Base-by-base conservation (phyloP, 2,329 filamentous ascomycete species). In the Xylariaceae sp. region DNA sequence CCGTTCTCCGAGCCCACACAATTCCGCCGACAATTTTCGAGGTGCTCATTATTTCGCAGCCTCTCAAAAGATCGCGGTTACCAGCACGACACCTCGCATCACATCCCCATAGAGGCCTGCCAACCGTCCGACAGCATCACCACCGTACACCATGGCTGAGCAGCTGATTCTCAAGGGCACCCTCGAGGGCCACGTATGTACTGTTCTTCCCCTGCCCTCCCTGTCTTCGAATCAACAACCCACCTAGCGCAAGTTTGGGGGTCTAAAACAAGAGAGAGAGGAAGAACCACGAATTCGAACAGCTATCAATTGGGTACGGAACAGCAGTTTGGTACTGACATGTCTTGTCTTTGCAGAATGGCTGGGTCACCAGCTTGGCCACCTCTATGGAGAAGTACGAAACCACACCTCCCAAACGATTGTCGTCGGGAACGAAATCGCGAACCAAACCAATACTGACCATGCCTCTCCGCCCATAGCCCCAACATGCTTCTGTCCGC, bases 401-500 rank as follows among this genome's bases (percentile, higher is more conserved):
- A 64, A 50, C 59, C 49, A 28, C 22, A 28, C 22, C 22, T 28
- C 22, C 22, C 22, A 28, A 28, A 28, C 22, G 22, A 28, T 28
- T 28, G 7, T 7, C 7, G 22, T 28, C 22, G 22, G 7, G 22
- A 4, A 5, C 22, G 22, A 28, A 28, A 28, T 28, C 22, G 22
- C 22, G 7, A 28, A 28, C 22, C 22, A 28, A 28, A 28, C 7
- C 7, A 28, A 28, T 28, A 58, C 65, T 69, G 54, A 69, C 60
- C 46, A 16, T 52, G 44, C 22, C 48, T 41, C 52, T 33, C 42
- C 40, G 34, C 53, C 45, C 55, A 58, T 67, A 84, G 90, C 89
- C 94, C 94, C 73, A 97, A 99, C 86, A 97, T 99, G 93, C 92
- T 99, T 75, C 87, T 99, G 71, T 99, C 94, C 67, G 93, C 83